Evolutionary conservation across 495 filamentous ascomycete genomes (phyloP), one percentile per base, ranked within the genome.

Genomic region (Hyaloscypha bicolor): DNA sequence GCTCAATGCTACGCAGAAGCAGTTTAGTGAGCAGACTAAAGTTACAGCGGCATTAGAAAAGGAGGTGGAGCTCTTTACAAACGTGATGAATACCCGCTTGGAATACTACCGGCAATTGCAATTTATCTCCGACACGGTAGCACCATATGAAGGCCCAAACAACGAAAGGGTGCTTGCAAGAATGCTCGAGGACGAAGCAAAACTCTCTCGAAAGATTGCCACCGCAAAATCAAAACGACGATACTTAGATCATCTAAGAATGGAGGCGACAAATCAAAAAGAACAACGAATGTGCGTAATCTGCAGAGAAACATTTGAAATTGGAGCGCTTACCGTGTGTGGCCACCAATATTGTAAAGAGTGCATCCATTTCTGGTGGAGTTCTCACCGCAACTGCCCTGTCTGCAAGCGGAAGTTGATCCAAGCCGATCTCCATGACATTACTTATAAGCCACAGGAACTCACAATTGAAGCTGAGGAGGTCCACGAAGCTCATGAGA

Each of bases 71-170:
- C 75, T 88, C 42, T 95, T 97, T 73, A 88, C 86, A 32, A 83
- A 85, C 39, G 86, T 90, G 0, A 90, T 92, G 83, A 97, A 97
- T 71, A 82, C 87, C 57, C 87, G 94, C 14, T 78, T 96, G 6
- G 92, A 94, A 48, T 97, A 90, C 67, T 97, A 97, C 75, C 86
- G 90, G 0, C 94, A 97, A 70, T 79, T 99, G 22, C 94, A 97
- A 73, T 83, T 86, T 21, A 86, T 97, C 39, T 97, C 94, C 0
- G 93, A 97, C 76, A 93, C 84, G 29, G 92, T 97, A 0, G 85
- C 83, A 9, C 89, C 90, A 9, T 90, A 90, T 53, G 88, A 92
- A 68, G 71, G 71, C 3, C 68, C 62, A 9, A 71, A 60, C 19
- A 51, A 65, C 35, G 68, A 73, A 21, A 22, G 5, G 1, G 61